These are phyloP conservation scores for Leccinum boreale DNA, from an alignment of 768 basidiomycete genomes.

Conservation along the genomic window DNA sequence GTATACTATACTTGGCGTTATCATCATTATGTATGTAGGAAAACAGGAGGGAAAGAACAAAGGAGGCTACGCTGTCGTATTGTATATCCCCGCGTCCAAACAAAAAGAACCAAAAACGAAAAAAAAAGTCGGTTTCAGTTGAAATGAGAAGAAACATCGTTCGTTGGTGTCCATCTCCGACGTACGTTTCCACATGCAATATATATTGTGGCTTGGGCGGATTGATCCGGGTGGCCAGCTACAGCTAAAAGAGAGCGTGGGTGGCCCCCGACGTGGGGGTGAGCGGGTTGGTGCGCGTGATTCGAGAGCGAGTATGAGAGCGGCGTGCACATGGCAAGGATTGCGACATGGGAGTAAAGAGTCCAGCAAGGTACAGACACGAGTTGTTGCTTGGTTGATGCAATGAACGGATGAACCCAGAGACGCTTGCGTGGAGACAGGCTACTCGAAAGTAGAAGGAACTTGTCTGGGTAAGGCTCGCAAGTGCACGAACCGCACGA, in stretches of 20 bases:
- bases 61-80: conserved; percentile 25
- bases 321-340: conserved; percentile 9
- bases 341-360: conserved; percentile 16
- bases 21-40: conserved; percentile 26
- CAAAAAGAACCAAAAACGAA: conserved; percentile 16
- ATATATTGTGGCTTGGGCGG: conserved; percentile 17
- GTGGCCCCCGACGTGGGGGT: conserved; percentile 3
- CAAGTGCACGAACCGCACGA: conserved; percentile 17
- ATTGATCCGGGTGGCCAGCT: conserved; percentile 1
- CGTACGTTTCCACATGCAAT: conserved; percentile 27
- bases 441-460: conserved; percentile 20
- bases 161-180: conserved; percentile 27
- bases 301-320: background rate
- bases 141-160: conserved; percentile 10
- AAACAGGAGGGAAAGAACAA: conserved; percentile 2
- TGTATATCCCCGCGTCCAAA: conserved; percentile 25
- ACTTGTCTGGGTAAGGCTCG: conserved; percentile 16
- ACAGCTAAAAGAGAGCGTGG: conserved; percentile 23
- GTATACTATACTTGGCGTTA: conserved; percentile 10
- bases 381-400: conserved; percentile 19
- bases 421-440: conserved; percentile 13
- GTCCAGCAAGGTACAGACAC: conserved; percentile 24
- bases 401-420: conserved; percentile 26
- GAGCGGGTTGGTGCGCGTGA: background rate
- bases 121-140: conserved; percentile 13